These are phyloP conservation scores for Sporisorium iseilematis-ciliati DNA, from an alignment of 1,284 basidiomycete species.

Conservation along the genomic window DNA sequence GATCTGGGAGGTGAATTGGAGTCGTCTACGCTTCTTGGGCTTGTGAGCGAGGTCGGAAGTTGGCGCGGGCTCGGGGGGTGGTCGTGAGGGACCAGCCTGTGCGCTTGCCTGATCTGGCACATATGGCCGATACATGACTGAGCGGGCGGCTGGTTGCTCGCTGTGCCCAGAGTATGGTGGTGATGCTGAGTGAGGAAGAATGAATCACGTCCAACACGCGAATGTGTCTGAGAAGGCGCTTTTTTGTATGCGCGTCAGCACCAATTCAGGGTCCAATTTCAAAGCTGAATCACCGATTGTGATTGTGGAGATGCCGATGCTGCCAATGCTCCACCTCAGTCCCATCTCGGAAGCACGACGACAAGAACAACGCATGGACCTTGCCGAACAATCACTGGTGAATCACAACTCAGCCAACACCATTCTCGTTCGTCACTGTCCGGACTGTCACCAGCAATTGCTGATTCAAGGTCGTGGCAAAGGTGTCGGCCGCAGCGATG, in stretches of 20 bases:
- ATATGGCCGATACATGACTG: slow-evolving; percentile 15
- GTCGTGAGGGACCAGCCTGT: slow-evolving; percentile 30
- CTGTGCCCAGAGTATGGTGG: neutral
- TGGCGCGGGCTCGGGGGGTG: neutral
- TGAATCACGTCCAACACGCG: slow-evolving; percentile 3
- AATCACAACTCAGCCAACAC: no score
- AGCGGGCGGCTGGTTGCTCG: neutral
- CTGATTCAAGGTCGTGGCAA: neutral
- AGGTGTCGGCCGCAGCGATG: slow-evolving; percentile 20
- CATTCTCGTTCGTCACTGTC: neutral
- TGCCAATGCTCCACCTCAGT: slow-evolving; percentile 13
- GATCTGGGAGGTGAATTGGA: slow-evolving; percentile 51
- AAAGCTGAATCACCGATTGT: slow-evolving; percentile 1
- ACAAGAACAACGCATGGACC: slow-evolving; percentile 13
- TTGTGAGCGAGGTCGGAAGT: slow-evolving; percentile 2
- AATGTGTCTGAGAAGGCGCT: slow-evolving; percentile 5
- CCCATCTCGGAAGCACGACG: neutral
- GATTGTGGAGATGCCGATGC: slow-evolving; percentile 1
- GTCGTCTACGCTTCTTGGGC: slow-evolving; percentile 40
- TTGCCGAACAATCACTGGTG: neutral
- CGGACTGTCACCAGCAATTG: neutral
- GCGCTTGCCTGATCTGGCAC: slow-evolving; percentile 1
- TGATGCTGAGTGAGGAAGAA: neutral
- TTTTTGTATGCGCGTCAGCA: slow-evolving; percentile 8
- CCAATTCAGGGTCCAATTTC: slow-evolving; percentile 12